Base-by-base conservation (phyloP, 139 green algal genomes). In the Chlorella sp. region DNA sequence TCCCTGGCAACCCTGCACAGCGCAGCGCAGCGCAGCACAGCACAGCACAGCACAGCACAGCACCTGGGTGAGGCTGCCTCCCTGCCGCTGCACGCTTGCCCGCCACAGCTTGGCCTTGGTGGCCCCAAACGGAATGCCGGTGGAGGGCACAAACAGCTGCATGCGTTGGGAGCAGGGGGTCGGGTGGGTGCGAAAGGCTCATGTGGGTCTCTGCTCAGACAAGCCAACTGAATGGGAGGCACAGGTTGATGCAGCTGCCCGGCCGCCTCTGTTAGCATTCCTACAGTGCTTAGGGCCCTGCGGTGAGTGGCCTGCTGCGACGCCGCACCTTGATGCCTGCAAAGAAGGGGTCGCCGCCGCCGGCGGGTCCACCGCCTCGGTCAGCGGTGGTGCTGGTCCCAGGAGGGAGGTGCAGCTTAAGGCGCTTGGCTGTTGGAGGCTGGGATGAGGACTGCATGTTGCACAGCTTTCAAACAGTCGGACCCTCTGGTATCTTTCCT, bases 71-170 rank as follows among this genome's bases (percentile, higher is more conserved):
- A 87, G 83, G 26, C 22, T 39, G 34, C 83, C 83, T 9, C 83
- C 61, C 2, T 36, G 7, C 0, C 37, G 36, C 83, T 77, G 28
- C 79, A 78, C n/a, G 36, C 61, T 34, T 2, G 83, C 83, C 16
- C 39, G 42, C 83, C 83, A 87, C 12, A 87, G 24, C 37, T 57
- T 57, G 36, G 36, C 66, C 16, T 37, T 36, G 0, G 83, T 79
- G 61, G 61, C 32, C 0, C 26, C 37, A n/a, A 87, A 87, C 0
- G 83, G 83, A 11, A 87, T 77, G 36, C 83, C 83, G 0, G 21
- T 79, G 11, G 34, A 21, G 4, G 83, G 83, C 83, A 87, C 61
- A 64, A 87, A 87, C 36, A 87, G 61, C 83, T 87, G 83, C n/a
- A 39, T 3, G 73, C 28, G 11, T 0, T 22, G 4, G 16, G 34